Evolutionary conservation across 306 rosid species (phyloP).

Genomic region (Glycine latifolia): DNA sequence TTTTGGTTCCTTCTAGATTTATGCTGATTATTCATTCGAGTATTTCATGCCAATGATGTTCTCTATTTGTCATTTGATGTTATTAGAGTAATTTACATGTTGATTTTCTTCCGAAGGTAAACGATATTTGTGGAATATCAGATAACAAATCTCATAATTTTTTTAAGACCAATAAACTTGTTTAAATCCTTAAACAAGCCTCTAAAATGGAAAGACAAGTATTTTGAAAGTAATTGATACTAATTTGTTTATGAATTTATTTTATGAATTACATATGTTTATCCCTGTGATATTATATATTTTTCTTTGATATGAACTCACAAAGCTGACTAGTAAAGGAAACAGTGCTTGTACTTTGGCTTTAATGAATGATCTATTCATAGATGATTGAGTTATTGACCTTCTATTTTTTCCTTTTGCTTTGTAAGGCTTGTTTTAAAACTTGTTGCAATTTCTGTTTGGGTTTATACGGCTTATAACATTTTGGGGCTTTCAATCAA

Average conservation of each 20-base stretch:
- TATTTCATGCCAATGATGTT: slow-evolving; percentile 1
- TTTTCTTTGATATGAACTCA: not conserved
- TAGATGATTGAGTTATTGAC: not conserved
- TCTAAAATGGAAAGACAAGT: not conserved
- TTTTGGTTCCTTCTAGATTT: slow-evolving; percentile 16
- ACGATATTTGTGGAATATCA: slow-evolving; percentile 2
- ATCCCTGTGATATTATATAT: not conserved
- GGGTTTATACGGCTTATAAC: not conserved
- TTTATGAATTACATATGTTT: not conserved
- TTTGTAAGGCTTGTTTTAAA: not conserved
- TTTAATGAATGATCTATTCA: not conserved
- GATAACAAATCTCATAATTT: not conserved
- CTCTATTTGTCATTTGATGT: not conserved
- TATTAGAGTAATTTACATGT: not conserved
- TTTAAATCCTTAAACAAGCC: not conserved
- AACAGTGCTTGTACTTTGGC: not conserved
- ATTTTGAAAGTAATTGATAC: not conserved
- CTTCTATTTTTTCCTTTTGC: not conserved
- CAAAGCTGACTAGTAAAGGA: not conserved
- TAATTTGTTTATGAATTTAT: not conserved
- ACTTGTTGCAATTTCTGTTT: not conserved
- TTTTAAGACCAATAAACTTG: not conserved
- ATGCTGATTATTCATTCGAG: not conserved
- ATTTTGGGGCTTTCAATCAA: slow-evolving; percentile 13
- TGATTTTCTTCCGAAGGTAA: not conserved